Evolutionary conservation across 2,329 filamentous ascomycete species (phyloP), one percentile per base, ranked within the genome.

Genomic region (Aspergillus sp.): DNA sequence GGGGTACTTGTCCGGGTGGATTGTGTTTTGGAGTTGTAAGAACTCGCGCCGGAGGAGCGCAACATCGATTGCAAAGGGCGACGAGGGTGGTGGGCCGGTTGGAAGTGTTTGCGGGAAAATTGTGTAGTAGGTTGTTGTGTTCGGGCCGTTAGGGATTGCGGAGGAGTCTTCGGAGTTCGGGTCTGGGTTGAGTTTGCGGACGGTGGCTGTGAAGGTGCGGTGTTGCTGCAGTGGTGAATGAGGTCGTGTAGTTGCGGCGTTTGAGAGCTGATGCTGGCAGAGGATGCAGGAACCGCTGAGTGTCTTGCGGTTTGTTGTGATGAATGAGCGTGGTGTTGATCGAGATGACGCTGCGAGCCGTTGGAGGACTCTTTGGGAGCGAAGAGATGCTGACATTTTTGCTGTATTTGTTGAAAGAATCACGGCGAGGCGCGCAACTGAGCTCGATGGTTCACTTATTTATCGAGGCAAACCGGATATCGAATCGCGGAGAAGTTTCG

Each of bases 101-200:
- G 92, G 85, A 3, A 97, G 82, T 3, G 92, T 90, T 32, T 83
- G 72, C 1, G 93, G 92, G 80, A 99, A 99, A 76, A 98, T 85
- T 55, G 88, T 85, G 82, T 97, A 98, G 81, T 93, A 85, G 54
- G 88, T 91, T 39, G 73, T 74, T 49, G 74, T 71, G 53, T 77
- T 70, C 2, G 73, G 74, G 30, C 68, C 62, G 36, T 57, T 60
- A 24, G 57, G 45, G n/a, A 66, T 49, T n/a, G 49, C 42, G 8
- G 57, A 26, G 26, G 55, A 18, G 36, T 47, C 22, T n/a, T n/a
- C 15, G 12, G 55, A 9, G 26, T 48, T 36, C 13, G 51, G 64
- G n/a, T 64, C 58, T 54, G 53, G 34, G 18, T 49, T 13, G 15
- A 38, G 8, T 13, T 34, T n/a, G 5, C 58, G 55, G 5, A 63